These are phyloP conservation scores for Quercus glauca DNA, from an alignment of 306 rosid genomes.

Conservation along the genomic window DNA sequence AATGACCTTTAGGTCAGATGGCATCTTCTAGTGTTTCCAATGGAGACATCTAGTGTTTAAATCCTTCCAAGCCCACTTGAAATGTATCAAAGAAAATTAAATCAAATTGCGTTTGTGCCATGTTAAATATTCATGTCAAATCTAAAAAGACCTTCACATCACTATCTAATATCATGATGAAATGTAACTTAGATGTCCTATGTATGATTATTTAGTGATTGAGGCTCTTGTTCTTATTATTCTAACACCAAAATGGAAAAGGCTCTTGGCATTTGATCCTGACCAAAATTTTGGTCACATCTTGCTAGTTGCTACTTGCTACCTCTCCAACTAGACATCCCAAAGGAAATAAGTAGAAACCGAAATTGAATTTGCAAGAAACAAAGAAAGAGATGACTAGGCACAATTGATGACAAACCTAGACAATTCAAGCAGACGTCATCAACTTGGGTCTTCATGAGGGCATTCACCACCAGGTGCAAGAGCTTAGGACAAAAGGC, in stretches of 20 bases:
- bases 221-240: neutral
- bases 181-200: too few relatives aligned
- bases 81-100: neutral
- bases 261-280: neutral
- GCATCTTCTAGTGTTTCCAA: too few relatives aligned
- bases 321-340: conserved; percentile 12
- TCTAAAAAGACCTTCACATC: neutral
- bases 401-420: conserved; percentile 46
- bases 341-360: neutral
- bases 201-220: neutral
- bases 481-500: conserved; percentile 67
- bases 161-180: neutral
- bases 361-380: neutral
- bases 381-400: conserved; percentile 11
- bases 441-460: conserved; percentile 74
- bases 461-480: conserved; percentile 67
- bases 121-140: neutral
- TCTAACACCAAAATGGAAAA: neutral
- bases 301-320: neutral
- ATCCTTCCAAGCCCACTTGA: too few relatives aligned
- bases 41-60: too few relatives aligned
- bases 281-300: neutral
- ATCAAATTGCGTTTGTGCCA: neutral
- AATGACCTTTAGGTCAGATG: too few relatives aligned
- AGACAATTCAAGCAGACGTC: conserved; percentile 86